Conservation (phyloP, 1,284 basidiomycete genomes). For the Cutaneotrichosporon cavernicola region DNA sequence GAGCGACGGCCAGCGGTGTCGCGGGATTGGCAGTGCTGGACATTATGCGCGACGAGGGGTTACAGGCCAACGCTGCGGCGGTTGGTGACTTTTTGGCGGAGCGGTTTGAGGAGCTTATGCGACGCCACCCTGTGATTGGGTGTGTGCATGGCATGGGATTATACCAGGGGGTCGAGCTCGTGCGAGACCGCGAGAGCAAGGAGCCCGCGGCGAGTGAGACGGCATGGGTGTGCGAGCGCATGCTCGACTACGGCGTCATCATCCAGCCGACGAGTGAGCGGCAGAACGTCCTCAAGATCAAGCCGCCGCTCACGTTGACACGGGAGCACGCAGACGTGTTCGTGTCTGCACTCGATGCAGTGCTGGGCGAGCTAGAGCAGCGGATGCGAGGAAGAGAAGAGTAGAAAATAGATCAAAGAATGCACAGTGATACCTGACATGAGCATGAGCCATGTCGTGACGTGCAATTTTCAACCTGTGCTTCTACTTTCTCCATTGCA, state of each 20-base stretch:
- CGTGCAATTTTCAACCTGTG: no score
- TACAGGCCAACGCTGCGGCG: constrained; percentile 13
- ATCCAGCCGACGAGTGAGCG: constrained; percentile 21
- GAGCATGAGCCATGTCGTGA: no score
- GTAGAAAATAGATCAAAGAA: not conserved
- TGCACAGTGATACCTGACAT: no score
- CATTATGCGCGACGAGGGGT: constrained; percentile 16
- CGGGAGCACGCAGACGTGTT: constrained; percentile 15
- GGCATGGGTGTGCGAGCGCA: constrained; percentile 23
- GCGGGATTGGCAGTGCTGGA: constrained; percentile 20
- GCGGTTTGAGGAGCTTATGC: not conserved
- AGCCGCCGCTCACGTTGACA: constrained; percentile 23
- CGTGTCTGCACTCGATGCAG: constrained; percentile 12
- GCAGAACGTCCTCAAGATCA: constrained; percentile 25
- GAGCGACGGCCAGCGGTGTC: constrained; percentile 26
- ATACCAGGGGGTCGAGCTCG: constrained; percentile 24
- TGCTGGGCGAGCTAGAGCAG: constrained; percentile 15
- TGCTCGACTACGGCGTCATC: constrained; percentile 20
- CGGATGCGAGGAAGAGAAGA: not conserved
- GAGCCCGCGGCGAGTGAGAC: constrained; percentile 14
- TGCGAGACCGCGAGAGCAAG: not conserved
- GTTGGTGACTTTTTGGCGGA: constrained; percentile 13
- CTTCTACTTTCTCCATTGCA: no score
- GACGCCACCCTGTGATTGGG: constrained; percentile 7
- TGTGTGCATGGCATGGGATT: constrained; percentile 18